Evolutionary conservation across 179 eudicot genomes (phyloP), one percentile per base, ranked within the genome.

Genomic region (Silene coronaria): DNA sequence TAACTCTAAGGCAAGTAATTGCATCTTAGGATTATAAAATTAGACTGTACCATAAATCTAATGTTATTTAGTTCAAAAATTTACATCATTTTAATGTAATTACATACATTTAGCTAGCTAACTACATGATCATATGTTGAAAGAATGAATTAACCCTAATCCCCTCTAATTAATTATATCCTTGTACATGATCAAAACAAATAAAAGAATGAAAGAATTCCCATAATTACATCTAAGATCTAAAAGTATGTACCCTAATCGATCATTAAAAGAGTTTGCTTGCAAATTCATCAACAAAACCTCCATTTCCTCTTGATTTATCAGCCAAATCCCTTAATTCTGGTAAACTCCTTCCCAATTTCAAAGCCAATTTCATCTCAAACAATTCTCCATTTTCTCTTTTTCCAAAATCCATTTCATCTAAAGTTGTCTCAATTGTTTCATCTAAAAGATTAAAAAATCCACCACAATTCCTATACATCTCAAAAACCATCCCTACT

Each of bases 401-500:
- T 32, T n/a, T 78, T 7, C 10, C 60, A 2, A 58, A 32, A 27
- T 84, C 85, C 0, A 12, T 74, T 58, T 88, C 90, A 48, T 71
- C 77, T 76, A 87, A 71, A 19, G 59, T 80, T 2, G 74, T 63
- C 78, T 82, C 87, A 2, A 88, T 80, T 0, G 69, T 75, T 58
- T 86, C 90, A 67, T 85, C 85, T 72, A 92, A 63, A 3, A 79
- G 73, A 45, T 28, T 71, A 53, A 88, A 91, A 69, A 88, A 91
- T 3, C 96, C 96, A 1, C 85, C 91, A 76, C 85, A 85, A 82
- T 85, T 84, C 36, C 91, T 78, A 13, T 89, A 89, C 91, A 91
- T 88, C 80, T 91, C 93, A 76, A 87, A 81, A 67, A 88, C 91
- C 96, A 91, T 89, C 67, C 93, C 97, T 32, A 89, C 91, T 81